Conservation (phyloP, 2,329 filamentous ascomycete genomes). For the Colletotrichum filicis region DNA sequence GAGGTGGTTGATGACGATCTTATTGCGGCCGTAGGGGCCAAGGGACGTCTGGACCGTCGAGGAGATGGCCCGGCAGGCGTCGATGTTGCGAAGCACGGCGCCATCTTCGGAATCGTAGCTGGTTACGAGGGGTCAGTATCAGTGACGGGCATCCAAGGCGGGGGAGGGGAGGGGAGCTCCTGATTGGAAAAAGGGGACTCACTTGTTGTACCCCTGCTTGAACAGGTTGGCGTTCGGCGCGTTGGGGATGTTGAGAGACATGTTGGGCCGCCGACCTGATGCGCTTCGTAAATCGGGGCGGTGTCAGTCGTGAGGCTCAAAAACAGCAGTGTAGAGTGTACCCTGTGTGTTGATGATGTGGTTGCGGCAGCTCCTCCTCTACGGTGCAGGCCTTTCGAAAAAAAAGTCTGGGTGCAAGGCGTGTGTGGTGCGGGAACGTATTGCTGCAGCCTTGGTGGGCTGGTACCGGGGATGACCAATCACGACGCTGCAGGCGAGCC, state of each 20-base stretch:
- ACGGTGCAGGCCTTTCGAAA: slow-evolving; percentile 27
- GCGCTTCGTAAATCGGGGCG: slow-evolving; percentile 16
- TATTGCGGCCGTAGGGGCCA: slow-evolving; percentile 97
- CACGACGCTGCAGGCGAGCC: slow-evolving; percentile 23
- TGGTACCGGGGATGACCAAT: slow-evolving; percentile 32
- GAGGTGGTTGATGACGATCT: slow-evolving; percentile 99
- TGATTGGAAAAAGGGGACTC: slow-evolving; percentile 50
- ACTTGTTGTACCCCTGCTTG: slow-evolving; percentile 98
- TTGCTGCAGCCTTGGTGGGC: slow-evolving; percentile 35
- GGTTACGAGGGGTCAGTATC: slow-evolving; percentile 48
- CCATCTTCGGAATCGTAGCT: slow-evolving; percentile 99
- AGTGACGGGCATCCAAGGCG: slow-evolving; percentile 34
- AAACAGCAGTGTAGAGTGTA: slow-evolving; percentile 24
- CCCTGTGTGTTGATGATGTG: slow-evolving; percentile 30
- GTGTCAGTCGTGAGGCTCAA: slow-evolving; percentile 21
- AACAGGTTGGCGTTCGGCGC: slow-evolving; percentile 94
- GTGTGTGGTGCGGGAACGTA: slow-evolving; percentile 23
- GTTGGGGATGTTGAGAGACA: slow-evolving; percentile 97
- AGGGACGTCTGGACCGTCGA: slow-evolving; percentile 97
- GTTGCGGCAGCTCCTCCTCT: slow-evolving; percentile 32
- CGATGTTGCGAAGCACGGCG: slow-evolving; percentile 97
- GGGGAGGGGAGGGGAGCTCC: slow-evolving; percentile 35
- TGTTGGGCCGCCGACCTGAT: slow-evolving; percentile 51
- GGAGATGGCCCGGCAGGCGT: slow-evolving; percentile 95
- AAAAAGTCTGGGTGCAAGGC: slow-evolving; percentile 37